Evolutionary conservation across 768 basidiomycete species (phyloP).

Genomic region (Heimioporus sp.): DNA sequence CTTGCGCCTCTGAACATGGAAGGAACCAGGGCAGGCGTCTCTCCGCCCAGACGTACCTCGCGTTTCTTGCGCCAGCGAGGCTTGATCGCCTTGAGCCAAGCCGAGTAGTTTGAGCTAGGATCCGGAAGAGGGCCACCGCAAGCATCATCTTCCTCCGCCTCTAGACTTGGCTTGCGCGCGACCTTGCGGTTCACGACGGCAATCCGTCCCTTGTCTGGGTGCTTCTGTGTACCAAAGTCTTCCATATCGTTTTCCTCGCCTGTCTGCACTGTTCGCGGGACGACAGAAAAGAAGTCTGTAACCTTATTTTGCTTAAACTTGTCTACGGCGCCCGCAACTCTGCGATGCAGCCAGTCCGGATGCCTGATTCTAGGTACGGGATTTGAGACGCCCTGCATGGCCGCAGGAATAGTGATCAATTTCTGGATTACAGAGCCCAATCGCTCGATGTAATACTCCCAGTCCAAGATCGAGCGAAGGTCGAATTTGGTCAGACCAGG

Average conservation of each 20-base stretch:
- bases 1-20: slow-evolving; percentile 71
- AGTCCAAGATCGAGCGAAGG: slow-evolving; percentile 91
- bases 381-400: slow-evolving; percentile 95
- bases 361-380: slow-evolving; percentile 95
- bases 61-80: slow-evolving; percentile 71
- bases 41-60: slow-evolving; percentile 44
- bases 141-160: slow-evolving; percentile 31
- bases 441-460: slow-evolving; percentile 98
- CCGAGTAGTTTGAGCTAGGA: slow-evolving; percentile 61
- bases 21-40: slow-evolving; percentile 49
- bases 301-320: slow-evolving; percentile 99
- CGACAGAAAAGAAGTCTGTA: slow-evolving; percentile 80
- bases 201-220: slow-evolving; percentile 38
- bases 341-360: slow-evolving; percentile 94
- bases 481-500: slow-evolving; percentile 85
- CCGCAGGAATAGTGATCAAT: slow-evolving; percentile 97
- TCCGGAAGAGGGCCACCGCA: slow-evolving; percentile 52
- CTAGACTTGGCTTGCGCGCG: slow-evolving; percentile 42
- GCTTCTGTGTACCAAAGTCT: slow-evolving; percentile 40
- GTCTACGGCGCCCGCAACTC: slow-evolving; percentile 87
- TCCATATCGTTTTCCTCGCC: slow-evolving; percentile 54
- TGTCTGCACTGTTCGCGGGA: slow-evolving; percentile 9
- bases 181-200: slow-evolving; percentile 54
- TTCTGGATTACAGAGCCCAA: slow-evolving; percentile 98
- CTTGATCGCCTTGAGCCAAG: slow-evolving; percentile 76